Percentiles rank a stretch among this genome's conserved stretches.
Conservation (phyloP, 208 protist genomes). For the Leptomonas seymouri region DNA sequence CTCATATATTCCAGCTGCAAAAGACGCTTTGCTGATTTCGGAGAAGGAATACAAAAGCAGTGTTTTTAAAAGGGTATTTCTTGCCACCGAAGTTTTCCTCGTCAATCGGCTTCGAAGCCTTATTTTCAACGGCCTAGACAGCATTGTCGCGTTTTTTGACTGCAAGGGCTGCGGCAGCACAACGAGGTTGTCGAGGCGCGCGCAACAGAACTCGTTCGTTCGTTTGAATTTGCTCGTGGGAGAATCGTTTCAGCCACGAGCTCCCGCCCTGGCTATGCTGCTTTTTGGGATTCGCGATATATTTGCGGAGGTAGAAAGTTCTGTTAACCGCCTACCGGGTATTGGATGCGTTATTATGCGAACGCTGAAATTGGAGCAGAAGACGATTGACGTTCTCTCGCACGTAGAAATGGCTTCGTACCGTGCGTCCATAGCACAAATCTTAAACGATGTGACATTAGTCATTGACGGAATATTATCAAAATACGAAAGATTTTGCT, state of each 20-base stretch:
- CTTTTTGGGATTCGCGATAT: constrained; percentile 67
- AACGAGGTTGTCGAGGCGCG: constrained; percentile 36
- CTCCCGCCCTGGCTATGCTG: constrained; percentile 61
- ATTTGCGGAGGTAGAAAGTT: constrained; percentile 58
- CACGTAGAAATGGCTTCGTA: constrained; percentile 43
- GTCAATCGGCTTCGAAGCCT: constrained; percentile 54
- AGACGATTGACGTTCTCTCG: constrained; percentile 41
- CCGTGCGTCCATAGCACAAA: constrained; percentile 31
- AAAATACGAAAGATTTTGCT: constrained; percentile 53
- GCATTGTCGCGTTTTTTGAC: constrained; percentile 67
- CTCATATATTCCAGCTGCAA: constrained; percentile 38
- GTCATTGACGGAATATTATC: constrained; percentile 51
- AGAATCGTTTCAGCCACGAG: constrained; percentile 57
- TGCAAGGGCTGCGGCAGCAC: constrained; percentile 21
- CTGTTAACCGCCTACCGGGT: constrained; percentile 63
- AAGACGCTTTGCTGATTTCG: constrained; percentile 40
- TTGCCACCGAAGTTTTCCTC: constrained; percentile 77
- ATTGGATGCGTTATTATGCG: constrained; percentile 60
- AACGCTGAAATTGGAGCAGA: constrained; percentile 52
- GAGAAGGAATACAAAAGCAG: constrained; percentile 45
- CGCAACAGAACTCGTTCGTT: constrained; percentile 46
- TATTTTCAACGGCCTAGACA: constrained; percentile 56
- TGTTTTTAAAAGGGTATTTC: constrained; percentile 63
- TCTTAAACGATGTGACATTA: constrained; percentile 44
- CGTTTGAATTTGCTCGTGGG: constrained; percentile 57